phyloP scores from a whole-genome alignment of 345 rosid genomes.

The Hirschfeldia incana region DNA sequence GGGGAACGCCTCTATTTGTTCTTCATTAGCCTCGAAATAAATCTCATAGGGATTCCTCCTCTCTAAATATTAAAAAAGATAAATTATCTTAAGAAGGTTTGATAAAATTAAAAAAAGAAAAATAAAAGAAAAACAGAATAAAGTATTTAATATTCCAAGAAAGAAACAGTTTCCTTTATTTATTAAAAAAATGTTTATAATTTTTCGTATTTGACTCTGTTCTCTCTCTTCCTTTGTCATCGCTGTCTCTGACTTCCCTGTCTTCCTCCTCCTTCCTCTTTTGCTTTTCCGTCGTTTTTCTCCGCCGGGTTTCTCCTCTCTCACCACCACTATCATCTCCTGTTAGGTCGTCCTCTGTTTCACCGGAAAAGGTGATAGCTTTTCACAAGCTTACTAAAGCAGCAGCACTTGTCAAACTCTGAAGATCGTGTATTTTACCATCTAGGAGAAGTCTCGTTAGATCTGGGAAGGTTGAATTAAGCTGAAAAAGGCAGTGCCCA shows the following conservation, averaged over 20 bases:
- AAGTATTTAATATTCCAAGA: constrained; percentile 5
- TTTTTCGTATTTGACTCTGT: not conserved
- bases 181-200: not conserved
- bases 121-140: not conserved
- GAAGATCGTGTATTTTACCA: constrained; percentile 15
- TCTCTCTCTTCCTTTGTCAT: constrained; percentile 19
- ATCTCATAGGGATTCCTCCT: constrained; percentile 8
- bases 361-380: not conserved
- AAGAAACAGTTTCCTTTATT: constrained; percentile 26
- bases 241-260: constrained; percentile 41
- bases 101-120: not conserved
- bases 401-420: not conserved
- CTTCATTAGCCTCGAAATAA: not conserved
- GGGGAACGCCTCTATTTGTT: constrained; percentile 23
- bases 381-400: not conserved
- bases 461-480: constrained; percentile 30
- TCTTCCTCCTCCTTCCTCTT: constrained; percentile 28
- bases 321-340: constrained; percentile 12
- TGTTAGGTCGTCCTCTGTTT: not conserved
- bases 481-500: not conserved
- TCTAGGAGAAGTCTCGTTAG: constrained; percentile 26
- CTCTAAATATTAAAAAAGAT: not conserved
- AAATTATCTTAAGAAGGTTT: not conserved
- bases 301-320: constrained; percentile 20
- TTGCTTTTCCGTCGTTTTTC: constrained; percentile 37